phyloP scores from a whole-genome alignment of 140 eudicot species.

The Senecio squalidus region DNA sequence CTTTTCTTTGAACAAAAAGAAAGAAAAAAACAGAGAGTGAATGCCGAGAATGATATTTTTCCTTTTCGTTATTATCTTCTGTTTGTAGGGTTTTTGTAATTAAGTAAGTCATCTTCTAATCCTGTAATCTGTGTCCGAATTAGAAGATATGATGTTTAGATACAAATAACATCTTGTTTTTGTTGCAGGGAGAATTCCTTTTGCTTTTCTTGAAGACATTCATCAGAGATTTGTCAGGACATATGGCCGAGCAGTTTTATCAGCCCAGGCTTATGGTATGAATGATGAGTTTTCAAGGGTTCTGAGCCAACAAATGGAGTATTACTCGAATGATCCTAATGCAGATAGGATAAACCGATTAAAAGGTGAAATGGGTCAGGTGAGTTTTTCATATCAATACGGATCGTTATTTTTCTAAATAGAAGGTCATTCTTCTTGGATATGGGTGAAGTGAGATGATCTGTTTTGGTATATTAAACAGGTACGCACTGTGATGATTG shows the following conservation, averaged over 20 bases:
- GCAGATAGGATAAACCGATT: slow-evolving; percentile 87
- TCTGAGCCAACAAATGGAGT: slow-evolving; percentile 88
- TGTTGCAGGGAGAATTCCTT: slow-evolving; percentile 82
- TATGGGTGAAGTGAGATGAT: neutral
- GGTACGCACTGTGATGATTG: slow-evolving; percentile 91
- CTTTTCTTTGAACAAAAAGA: too few relatives aligned
- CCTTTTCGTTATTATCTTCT: too few relatives aligned
- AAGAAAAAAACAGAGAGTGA: too few relatives aligned
- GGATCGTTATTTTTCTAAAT: neutral
- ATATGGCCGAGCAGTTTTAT: slow-evolving; percentile 70
- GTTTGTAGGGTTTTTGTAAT: too few relatives aligned
- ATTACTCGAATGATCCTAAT: slow-evolving; percentile 84
- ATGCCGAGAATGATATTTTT: too few relatives aligned
- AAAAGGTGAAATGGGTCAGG: slow-evolving; percentile 97
- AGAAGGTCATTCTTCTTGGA: neutral
- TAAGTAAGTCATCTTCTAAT: too few relatives aligned
- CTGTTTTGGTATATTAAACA: slow-evolving; percentile 18
- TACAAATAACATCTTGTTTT: neutral
- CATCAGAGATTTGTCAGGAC: slow-evolving; percentile 93
- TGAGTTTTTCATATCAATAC: slow-evolving; percentile 18
- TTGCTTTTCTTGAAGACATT: slow-evolving; percentile 88
- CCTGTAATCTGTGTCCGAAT: too few relatives aligned
- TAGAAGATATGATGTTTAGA: too few relatives aligned
- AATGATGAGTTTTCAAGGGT: slow-evolving; percentile 96
- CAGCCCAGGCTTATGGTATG: slow-evolving; percentile 94